Percentiles rank a stretch among this genome's conserved stretches.
phyloP scores from a whole-genome alignment of 192 early-diverging fungal species.

The Backusella psychrophila region DNA sequence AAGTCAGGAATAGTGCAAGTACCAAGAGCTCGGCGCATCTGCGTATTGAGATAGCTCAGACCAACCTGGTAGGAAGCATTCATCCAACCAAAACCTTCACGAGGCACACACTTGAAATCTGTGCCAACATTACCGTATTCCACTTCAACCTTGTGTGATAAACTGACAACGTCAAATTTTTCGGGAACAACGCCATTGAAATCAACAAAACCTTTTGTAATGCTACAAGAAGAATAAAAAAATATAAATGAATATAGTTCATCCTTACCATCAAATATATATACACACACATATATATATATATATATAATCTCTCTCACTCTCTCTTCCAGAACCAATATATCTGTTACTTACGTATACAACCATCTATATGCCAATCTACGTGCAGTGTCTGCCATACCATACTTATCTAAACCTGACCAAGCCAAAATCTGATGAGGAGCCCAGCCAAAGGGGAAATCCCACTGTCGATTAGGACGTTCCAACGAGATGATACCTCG shows the following conservation, averaged over 20 bases:
- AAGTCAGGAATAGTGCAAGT: conserved; percentile 67
- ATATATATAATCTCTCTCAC: background rate
- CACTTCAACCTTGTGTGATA: conserved; percentile 88
- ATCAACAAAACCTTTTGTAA: conserved; percentile 93
- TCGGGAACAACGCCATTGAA: conserved; percentile 95
- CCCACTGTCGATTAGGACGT: conserved; percentile 96
- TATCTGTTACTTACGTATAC: conserved; percentile 60
- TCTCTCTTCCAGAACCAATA: background rate
- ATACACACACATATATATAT: background rate
- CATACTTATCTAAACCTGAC: conserved; percentile 84
- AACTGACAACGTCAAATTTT: conserved; percentile 92
- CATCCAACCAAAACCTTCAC: conserved; percentile 99
- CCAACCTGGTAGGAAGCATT: conserved; percentile 90
- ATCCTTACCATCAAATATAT: background rate
- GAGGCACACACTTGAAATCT: conserved; percentile 89
- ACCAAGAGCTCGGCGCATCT: conserved; percentile 77
- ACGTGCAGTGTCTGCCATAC: conserved; percentile 63
- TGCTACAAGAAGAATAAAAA: conserved; percentile 29
- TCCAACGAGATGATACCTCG: conserved; percentile 77
- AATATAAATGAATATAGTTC: background rate
- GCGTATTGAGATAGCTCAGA: conserved; percentile 66
- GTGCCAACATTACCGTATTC: conserved; percentile 96
- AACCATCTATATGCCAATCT: conserved; percentile 93
- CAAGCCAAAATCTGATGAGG: conserved; percentile 98
- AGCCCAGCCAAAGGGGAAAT: conserved; percentile 93